These are phyloP conservation scores for Dalbergia oliveri DNA, from an alignment of 306 rosid genomes.

Conservation along the genomic window DNA sequence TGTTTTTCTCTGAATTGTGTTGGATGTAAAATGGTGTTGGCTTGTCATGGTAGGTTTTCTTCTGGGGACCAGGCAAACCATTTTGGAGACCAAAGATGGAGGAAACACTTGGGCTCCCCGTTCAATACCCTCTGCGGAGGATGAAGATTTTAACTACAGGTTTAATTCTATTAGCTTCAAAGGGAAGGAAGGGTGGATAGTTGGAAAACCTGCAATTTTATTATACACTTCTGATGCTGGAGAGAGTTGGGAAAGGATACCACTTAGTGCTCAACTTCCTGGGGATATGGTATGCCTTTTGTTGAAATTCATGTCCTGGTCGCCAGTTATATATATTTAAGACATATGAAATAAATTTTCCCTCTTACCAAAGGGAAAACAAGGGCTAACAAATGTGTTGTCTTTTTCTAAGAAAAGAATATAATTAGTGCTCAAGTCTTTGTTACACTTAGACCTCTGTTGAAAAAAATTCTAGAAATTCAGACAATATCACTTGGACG, in stretches of 20 bases:
- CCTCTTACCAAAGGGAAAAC: neutral
- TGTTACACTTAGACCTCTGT: too few species aligned
- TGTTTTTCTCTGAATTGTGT: neutral
- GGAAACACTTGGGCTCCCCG: slow-evolving; percentile 90
- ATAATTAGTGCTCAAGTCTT: neutral
- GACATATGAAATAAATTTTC: neutral
- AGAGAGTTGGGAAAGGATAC: slow-evolving; percentile 90
- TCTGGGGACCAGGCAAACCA: slow-evolving; percentile 86
- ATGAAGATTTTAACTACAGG: slow-evolving; percentile 93
- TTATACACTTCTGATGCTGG: slow-evolving; percentile 91
- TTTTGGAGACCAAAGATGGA: slow-evolving; percentile 94
- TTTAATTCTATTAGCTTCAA: slow-evolving; percentile 90
- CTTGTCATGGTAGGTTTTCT: slow-evolving; percentile 74
- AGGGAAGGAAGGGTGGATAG: slow-evolving; percentile 98
- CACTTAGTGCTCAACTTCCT: slow-evolving; percentile 89
- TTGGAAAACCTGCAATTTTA: slow-evolving; percentile 91
- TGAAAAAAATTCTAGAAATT: too few species aligned
- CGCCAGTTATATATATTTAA: neutral
- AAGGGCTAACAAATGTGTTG: neutral
- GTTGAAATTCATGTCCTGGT: neutral
- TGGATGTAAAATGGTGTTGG: neutral
- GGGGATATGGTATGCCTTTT: slow-evolving; percentile 78
- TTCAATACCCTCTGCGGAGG: slow-evolving; percentile 94
- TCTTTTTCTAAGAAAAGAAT: neutral
- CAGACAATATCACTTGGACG: too few species aligned